Conservation (phyloP, 2,329 filamentous ascomycete species). For the Aspergillus texensis region DNA sequence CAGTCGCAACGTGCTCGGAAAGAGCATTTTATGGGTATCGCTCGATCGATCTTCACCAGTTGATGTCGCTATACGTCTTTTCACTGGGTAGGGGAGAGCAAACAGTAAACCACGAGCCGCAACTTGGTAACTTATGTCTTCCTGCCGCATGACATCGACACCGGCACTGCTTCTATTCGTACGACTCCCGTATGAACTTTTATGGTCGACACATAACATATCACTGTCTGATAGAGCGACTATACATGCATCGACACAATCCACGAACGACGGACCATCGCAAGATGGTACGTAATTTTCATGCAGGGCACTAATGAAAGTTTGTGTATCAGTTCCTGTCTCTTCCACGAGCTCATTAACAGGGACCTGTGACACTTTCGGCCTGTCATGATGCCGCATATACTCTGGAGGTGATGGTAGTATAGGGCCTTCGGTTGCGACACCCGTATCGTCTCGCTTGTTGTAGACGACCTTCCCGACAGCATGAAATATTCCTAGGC, state of each 20-base stretch:
- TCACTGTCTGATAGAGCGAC: slow-evolving; percentile 87
- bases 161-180: slow-evolving; percentile 51
- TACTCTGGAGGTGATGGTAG: slow-evolving; percentile 63
- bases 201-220: slow-evolving; percentile 70
- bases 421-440: slow-evolving; percentile 36
- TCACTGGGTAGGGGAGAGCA: slow-evolving; percentile 82
- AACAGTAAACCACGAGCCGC: slow-evolving; percentile 86
- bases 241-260: slow-evolving; percentile 82
- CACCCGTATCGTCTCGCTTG: slow-evolving; percentile 68
- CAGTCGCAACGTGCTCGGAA: slow-evolving; percentile 79
- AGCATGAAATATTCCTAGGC: slow-evolving; percentile 91
- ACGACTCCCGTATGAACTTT: slow-evolving; percentile 53
- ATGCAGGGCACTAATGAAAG: slow-evolving; percentile 86
- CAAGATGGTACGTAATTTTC: slow-evolving; percentile 94
- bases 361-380: slow-evolving; percentile 65
- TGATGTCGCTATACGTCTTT: slow-evolving; percentile 53
- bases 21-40: slow-evolving; percentile 88
- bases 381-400: slow-evolving; percentile 60
- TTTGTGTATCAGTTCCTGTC: slow-evolving; percentile 87
- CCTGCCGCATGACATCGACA: slow-evolving; percentile 76
- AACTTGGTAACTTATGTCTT: slow-evolving; percentile 91
- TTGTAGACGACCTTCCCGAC: slow-evolving; percentile 97
- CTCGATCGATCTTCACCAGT: slow-evolving; percentile 35
- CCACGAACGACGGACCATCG: slow-evolving; percentile 65
- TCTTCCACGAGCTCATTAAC: slow-evolving; percentile 85